These are phyloP conservation scores for Geotrichum bryndzae DNA, from an alignment of 1,139 yeast species.

Conservation along the genomic window DNA sequence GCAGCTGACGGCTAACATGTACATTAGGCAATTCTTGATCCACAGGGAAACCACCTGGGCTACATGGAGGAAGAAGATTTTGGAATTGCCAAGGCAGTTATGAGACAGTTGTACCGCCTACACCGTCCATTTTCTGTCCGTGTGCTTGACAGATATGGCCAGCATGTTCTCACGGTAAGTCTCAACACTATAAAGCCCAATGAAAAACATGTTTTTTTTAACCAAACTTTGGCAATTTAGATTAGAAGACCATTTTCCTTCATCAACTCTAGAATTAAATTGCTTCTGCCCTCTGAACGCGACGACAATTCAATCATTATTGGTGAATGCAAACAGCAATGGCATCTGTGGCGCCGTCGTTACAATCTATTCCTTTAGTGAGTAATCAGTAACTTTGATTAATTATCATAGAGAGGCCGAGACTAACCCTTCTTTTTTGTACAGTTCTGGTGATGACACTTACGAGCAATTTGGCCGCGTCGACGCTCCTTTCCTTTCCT, in stretches of 20 bases:
- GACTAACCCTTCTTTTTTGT: not conserved
- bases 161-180: conserved; percentile 50
- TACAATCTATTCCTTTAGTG: conserved; percentile 58
- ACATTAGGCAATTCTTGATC: conserved; percentile 52
- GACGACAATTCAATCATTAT: conserved; percentile 45
- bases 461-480: conserved; percentile 74
- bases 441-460: conserved; percentile 31
- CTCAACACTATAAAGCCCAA: not conserved
- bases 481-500: conserved; percentile 81
- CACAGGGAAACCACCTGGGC: conserved; percentile 69
- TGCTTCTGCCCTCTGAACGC: conserved; percentile 51
- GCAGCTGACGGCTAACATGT: not conserved
- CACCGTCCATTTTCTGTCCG: conserved; percentile 86
- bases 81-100: conserved; percentile 60
- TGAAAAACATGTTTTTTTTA: not conserved
- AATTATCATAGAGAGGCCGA: not conserved
- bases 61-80: conserved; percentile 74
- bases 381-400: conserved; percentile 1
- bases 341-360: conserved; percentile 90
- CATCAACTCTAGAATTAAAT: conserved; percentile 81
- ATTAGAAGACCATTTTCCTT: conserved; percentile 69
- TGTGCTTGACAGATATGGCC: conserved; percentile 66
- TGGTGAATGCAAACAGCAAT: conserved; percentile 85
- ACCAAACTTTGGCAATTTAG: not conserved
- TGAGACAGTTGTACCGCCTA: conserved; percentile 74